A percentile compares a stretch with the other conserved stretches of the same genome.
Conservation (phyloP, 2,329 filamentous ascomycete genomes). For the Aureobasidium sp. region DNA sequence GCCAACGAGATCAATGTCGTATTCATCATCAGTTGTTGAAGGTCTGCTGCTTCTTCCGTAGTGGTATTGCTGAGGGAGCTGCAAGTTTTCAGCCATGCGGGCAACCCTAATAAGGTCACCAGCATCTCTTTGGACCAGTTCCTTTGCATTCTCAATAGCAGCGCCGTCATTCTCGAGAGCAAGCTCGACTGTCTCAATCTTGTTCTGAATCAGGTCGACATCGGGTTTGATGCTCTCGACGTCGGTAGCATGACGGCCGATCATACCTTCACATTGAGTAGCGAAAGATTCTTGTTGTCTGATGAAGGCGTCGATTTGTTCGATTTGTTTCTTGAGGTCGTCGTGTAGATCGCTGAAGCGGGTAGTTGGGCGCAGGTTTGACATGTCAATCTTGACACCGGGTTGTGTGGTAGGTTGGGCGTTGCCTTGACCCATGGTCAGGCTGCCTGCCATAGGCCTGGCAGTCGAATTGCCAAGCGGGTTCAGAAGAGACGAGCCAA, state of each 20-base stretch:
- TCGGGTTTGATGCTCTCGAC: conserved; percentile 57
- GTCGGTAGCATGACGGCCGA: conserved; percentile 53
- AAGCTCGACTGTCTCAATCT: conserved; percentile 54
- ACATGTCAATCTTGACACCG: conserved; percentile 69
- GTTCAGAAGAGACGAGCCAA: conserved; percentile 16
- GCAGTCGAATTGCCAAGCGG: conserved; percentile 12
- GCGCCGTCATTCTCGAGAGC: conserved; percentile 55
- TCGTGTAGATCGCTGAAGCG: conserved; percentile 86
- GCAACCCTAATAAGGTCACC: conserved; percentile 64
- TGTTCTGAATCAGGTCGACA: conserved; percentile 53
- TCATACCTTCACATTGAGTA: conserved; percentile 61
- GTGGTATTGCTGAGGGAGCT: conserved; percentile 57
- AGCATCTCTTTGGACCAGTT: conserved; percentile 54
- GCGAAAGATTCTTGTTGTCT: conserved; percentile 68
- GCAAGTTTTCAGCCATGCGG: conserved; percentile 65
- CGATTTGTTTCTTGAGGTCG: conserved; percentile 69
- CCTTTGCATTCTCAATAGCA: conserved; percentile 49
- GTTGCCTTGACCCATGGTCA: conserved; percentile 40
- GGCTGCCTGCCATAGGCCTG: conserved; percentile 21
- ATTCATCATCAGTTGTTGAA: conserved; percentile 20
- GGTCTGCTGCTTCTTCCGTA: conserved; percentile 27
- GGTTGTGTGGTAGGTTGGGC: conserved; percentile 42
- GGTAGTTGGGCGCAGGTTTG: conserved; percentile 74
- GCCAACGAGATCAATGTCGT: conserved; percentile 37
- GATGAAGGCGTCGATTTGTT: conserved; percentile 70